These are phyloP conservation scores for Haematococcus sp. DNA, from an alignment of 139 green algal genomes.

Conservation along the genomic window DNA sequence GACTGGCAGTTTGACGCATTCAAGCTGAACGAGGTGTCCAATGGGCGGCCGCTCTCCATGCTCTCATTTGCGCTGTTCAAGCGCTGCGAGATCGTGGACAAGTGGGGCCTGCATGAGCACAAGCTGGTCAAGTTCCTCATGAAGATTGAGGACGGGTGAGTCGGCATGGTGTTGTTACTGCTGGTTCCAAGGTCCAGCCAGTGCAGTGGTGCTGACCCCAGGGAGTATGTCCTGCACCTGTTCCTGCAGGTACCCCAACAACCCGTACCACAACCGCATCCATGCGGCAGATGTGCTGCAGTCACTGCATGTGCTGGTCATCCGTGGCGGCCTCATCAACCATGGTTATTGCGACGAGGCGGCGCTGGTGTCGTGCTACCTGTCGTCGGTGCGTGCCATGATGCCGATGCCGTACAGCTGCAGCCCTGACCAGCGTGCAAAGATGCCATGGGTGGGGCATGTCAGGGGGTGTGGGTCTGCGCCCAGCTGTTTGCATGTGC, in stretches of 20 bases:
- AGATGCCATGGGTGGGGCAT: too few relatives aligned
- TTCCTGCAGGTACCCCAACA: slow-evolving; percentile 48
- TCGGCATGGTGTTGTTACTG: too few relatives aligned
- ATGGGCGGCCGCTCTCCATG: slow-evolving; percentile 37
- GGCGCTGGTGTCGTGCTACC: slow-evolving; percentile 43
- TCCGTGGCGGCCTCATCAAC: slow-evolving; percentile 40
- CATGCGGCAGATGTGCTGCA: slow-evolving; percentile 60
- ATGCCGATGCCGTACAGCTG: too few relatives aligned
- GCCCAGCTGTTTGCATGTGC: too few relatives aligned
- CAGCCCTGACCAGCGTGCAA: too few relatives aligned
- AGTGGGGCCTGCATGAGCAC: slow-evolving; percentile 41
- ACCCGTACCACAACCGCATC: slow-evolving; percentile 66
- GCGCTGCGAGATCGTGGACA: slow-evolving; percentile 27
- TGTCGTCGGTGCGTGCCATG: slow-evolving; percentile 24
- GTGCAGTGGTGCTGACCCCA: too few relatives aligned
- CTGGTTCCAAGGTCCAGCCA: too few relatives aligned
- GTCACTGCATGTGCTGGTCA: slow-evolving; percentile 53
- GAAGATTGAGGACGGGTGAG: slow-evolving; percentile 48
- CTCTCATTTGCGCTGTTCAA: slow-evolving; percentile 45
- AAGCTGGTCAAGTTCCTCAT: slow-evolving; percentile 49
- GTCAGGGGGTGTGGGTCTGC: too few relatives aligned
- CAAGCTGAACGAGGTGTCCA: slow-evolving; percentile 40
- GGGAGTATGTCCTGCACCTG: too few relatives aligned
- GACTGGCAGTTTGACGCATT: slow-evolving; percentile 67
- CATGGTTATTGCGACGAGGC: slow-evolving; percentile 46